Conservation (phyloP, 208 protist genomes). For the Trypanosoma grayi region DNA sequence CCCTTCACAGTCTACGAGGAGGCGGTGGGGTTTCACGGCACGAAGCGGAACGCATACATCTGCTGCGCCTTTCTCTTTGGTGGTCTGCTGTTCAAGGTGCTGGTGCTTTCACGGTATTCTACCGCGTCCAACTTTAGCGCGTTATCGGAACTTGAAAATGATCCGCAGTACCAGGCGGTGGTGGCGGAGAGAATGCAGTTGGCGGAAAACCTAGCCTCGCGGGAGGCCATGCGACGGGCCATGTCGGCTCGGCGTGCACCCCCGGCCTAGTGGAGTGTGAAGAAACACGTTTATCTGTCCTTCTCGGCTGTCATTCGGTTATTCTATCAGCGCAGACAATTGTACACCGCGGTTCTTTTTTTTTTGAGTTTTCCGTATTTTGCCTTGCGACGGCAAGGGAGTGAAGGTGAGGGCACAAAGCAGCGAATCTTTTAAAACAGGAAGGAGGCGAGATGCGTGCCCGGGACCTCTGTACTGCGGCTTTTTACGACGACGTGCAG, state of each 20-base stretch:
- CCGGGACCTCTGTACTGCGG: conserved; percentile 59
- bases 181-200: conserved; percentile 47
- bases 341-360: conserved; percentile 8
- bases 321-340: too few species aligned
- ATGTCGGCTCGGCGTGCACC: conserved; percentile 12
- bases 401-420: conserved; percentile 15
- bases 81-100: conserved; percentile 59
- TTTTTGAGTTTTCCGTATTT: conserved; percentile 2
- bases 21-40: conserved; percentile 65
- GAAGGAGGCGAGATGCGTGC: conserved; percentile 38
- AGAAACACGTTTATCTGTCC: not conserved
- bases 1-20: conserved; percentile 85
- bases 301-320: not conserved
- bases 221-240: conserved; percentile 17
- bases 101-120: conserved; percentile 51
- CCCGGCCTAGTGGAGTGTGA: conserved; percentile 9
- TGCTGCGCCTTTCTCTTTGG: conserved; percentile 64
- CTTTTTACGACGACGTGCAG: conserved; percentile 60
- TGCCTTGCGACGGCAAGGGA: not conserved
- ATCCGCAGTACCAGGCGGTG: conserved; percentile 46
- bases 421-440: too few species aligned
- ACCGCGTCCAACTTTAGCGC: conserved; percentile 25
- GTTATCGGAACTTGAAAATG: conserved; percentile 27
- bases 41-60: conserved; percentile 69
- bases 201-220: conserved; percentile 32